Evolutionary conservation across 495 filamentous ascomycete genomes (phyloP), one percentile per base, ranked within the genome.

Genomic region (Venustampulla echinocandica): DNA sequence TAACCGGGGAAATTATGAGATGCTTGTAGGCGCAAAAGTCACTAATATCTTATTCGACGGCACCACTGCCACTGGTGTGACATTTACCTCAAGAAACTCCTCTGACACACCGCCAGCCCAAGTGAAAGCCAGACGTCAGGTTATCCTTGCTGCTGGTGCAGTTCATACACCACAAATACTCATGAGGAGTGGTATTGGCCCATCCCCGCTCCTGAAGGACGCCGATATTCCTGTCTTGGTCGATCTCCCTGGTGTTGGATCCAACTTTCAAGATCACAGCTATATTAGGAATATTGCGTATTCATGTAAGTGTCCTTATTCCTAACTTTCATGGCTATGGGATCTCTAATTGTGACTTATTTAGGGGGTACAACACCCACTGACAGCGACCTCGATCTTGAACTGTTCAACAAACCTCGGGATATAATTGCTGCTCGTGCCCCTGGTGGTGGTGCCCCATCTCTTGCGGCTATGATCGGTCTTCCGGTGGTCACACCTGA

Each of bases 241-340:
- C 56, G 65, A 77, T n/a, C 68, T 84, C 15, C 83, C 83, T 17
- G 81, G 80, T 61, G 82, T 87, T n/a, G 83, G 83, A 21, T 69
- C 80, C 54, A 84, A 84, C 58, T 59, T 86, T 40, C 74, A 79
- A 46, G 83, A 87, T 57, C 82, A 87, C 60, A 69, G 76, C 51
- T 35, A 6, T 4, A 6, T 35, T n/a, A n/a, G n/a, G 18, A 35
- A 6, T 14, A 35, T 35, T 6, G 5, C 6, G 6, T 35, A 7
- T 15, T n/a, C 13, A 4, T 35, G 33, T 35, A 35, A 35, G 33
- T 35, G 6, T 14, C 13, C 7, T 30, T 7, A 30, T 13, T 7
- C 6, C n/a, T n/a, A 9, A n/a, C 3, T 40, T 9, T 21, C 7
- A 6, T 23, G 20, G 6, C 15, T 22, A n/a, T 3, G 4, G 5